Evolutionary conservation across 2,329 filamentous ascomycete genomes (phyloP).

Genomic region (Aspergillus transmontanensis): DNA sequence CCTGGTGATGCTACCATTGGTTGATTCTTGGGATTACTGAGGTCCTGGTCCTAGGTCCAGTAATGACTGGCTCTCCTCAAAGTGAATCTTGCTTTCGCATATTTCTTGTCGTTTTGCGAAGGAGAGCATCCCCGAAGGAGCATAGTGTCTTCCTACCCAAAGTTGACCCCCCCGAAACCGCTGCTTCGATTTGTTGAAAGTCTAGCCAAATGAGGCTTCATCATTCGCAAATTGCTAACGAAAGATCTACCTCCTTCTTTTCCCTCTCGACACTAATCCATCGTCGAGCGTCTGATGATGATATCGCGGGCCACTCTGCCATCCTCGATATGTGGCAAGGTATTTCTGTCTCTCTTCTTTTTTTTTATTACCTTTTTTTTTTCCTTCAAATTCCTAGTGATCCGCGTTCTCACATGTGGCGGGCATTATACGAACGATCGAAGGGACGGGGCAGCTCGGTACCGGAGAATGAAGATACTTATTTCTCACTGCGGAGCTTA

Average conservation of each 20-base stretch:
- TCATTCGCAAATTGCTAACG: conserved; percentile 5
- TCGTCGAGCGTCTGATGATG: not conserved
- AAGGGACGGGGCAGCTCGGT: conserved; percentile 7
- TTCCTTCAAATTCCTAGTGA: not conserved
- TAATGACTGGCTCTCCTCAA: not conserved
- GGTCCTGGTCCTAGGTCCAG: not conserved
- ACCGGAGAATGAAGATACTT: conserved; percentile 5
- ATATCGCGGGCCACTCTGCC: not conserved
- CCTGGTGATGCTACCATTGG: conserved; percentile 16
- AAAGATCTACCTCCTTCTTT: conserved; percentile 11
- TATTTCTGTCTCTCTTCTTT: not conserved
- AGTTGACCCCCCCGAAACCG: conserved; percentile 10
- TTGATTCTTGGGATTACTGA: conserved; percentile 2
- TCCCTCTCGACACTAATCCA: not conserved
- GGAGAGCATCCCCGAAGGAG: not conserved
- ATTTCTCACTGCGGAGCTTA: not conserved
- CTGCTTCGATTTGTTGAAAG: conserved; percentile 11
- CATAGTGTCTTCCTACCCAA: not conserved
- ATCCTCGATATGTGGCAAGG: not conserved
- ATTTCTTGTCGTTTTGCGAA: not conserved
- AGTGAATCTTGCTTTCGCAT: not conserved
- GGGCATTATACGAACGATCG: not conserved
- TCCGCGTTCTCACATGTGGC: conserved; percentile 13
- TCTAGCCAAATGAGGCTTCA: conserved; percentile 18
- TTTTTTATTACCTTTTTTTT: not conserved